A percentile compares a stretch with the other conserved stretches of the same genome.
Conservation (phyloP, 2,329 filamentous ascomycete genomes). For the Penicillium sp. region DNA sequence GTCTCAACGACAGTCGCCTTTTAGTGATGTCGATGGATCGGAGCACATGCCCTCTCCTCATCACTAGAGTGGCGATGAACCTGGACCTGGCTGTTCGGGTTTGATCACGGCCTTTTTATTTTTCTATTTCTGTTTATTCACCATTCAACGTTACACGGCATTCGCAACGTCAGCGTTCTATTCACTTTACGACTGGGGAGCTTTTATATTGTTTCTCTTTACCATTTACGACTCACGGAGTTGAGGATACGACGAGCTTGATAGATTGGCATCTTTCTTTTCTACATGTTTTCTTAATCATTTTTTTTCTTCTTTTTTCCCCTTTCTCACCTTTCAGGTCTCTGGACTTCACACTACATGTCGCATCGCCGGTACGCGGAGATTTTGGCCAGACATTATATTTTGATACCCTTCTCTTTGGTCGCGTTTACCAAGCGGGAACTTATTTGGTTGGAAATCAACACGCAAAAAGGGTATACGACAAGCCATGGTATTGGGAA, state of each 20-base stretch:
- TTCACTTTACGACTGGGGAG: constrained; percentile 21
- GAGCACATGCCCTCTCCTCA: constrained; percentile 32
- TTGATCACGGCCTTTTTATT: constrained; percentile 11
- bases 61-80: constrained; percentile 14
- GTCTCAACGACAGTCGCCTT: constrained; percentile 34
- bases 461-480: constrained; percentile 6
- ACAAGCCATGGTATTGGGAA: constrained; percentile 6
- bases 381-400: constrained; percentile 20
- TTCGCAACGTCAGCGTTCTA: constrained; percentile 20
- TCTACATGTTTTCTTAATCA: neutral
- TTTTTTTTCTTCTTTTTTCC: neutral
- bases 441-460: constrained; percentile 8
- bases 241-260: constrained; percentile 14
- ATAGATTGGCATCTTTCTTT: constrained; percentile 24
- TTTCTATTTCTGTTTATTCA: neutral
- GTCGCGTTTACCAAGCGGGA: constrained; percentile 19
- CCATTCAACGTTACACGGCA: constrained; percentile 15
- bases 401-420: constrained; percentile 34
- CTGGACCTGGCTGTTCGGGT: neutral
- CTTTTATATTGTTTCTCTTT: constrained; percentile 1
- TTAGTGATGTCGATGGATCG: constrained; percentile 35
- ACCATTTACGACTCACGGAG: constrained; percentile 21
- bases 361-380: constrained; percentile 15
- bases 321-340: constrained; percentile 7
- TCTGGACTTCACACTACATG: neutral